Evolutionary conservation across 768 basidiomycete species (phyloP).

Genomic region (Gyrodon lividus): DNA sequence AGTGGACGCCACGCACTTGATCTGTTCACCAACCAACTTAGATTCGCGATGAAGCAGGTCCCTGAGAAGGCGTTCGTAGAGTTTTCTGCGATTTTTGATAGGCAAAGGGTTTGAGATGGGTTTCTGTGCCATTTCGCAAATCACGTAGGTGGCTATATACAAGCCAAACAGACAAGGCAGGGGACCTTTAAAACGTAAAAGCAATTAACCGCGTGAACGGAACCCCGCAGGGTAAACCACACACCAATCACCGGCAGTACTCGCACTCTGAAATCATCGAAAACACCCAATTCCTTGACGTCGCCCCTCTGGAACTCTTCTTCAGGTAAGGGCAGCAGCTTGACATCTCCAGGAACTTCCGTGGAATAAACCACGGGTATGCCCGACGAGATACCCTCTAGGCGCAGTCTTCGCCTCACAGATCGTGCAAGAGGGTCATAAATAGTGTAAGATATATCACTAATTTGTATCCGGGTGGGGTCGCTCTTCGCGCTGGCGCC

Average conservation of each 20-base stretch:
- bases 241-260: slow-evolving; percentile 88
- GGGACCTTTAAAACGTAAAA: slow-evolving; percentile 37
- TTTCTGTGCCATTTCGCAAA: slow-evolving; percentile 82
- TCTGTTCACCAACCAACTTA: slow-evolving; percentile 55
- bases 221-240: slow-evolving; percentile 16
- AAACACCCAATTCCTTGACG: slow-evolving; percentile 84
- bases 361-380: slow-evolving; percentile 95
- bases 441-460: slow-evolving; percentile 87
- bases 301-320: slow-evolving; percentile 89
- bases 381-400: slow-evolving; percentile 57
- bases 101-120: slow-evolving; percentile 82
- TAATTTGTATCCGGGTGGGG: slow-evolving; percentile 92
- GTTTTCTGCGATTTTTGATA: slow-evolving; percentile 79
- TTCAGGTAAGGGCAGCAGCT: slow-evolving; percentile 85
- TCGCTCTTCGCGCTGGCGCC: slow-evolving; percentile 94
- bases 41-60: slow-evolving; percentile 77
- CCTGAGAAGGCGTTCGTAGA: slow-evolving; percentile 76
- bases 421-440: slow-evolving; percentile 95
- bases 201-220: not conserved
- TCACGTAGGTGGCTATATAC: slow-evolving; percentile 83
- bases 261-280: slow-evolving; percentile 91
- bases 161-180: slow-evolving; percentile 91
- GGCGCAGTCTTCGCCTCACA: slow-evolving; percentile 75
- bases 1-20: slow-evolving; percentile 50
- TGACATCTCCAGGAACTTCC: slow-evolving; percentile 86